Evolutionary conservation across 257 asterid species (phyloP).

Genomic region (Dorcoceras hygrometricum): DNA sequence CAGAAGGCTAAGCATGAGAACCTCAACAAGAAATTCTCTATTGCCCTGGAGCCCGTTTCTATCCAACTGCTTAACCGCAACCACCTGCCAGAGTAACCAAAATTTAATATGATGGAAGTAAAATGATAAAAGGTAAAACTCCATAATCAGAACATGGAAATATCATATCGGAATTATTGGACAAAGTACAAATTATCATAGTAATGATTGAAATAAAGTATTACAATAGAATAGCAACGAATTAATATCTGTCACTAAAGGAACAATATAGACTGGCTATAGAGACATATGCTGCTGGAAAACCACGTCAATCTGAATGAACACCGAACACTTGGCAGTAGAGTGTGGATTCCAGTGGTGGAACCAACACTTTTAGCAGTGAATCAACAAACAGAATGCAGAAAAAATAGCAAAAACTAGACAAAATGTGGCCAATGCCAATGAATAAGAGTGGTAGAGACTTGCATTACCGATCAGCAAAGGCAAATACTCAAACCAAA

Average conservation of each 20-base stretch:
- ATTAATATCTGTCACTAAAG: background rate
- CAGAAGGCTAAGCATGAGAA: constrained; percentile 96
- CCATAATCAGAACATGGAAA: background rate
- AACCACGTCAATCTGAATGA: background rate
- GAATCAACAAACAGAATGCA: too few species aligned
- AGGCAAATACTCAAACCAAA: background rate
- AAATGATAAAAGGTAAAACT: background rate
- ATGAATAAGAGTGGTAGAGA: background rate
- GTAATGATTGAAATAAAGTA: background rate
- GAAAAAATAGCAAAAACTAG: too few species aligned
- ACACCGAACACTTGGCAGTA: background rate
- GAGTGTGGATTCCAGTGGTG: background rate
- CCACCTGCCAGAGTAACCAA: constrained; percentile 51
- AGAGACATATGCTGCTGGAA: background rate
- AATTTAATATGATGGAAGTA: constrained; percentile 5
- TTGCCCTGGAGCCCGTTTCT: constrained; percentile 99
- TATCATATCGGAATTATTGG: background rate
- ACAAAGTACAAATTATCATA: too few species aligned
- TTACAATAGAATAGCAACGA: background rate
- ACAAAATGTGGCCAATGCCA: background rate
- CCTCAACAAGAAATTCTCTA: constrained; percentile 94
- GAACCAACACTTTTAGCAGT: background rate
- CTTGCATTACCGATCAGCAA: too few species aligned
- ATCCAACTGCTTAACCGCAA: constrained; percentile 95
- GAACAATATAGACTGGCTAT: background rate